A percentile compares a stretch with the other conserved stretches of the same genome.
phyloP scores from a whole-genome alignment of 305 asterid species.

The Salvia sclarea region DNA sequence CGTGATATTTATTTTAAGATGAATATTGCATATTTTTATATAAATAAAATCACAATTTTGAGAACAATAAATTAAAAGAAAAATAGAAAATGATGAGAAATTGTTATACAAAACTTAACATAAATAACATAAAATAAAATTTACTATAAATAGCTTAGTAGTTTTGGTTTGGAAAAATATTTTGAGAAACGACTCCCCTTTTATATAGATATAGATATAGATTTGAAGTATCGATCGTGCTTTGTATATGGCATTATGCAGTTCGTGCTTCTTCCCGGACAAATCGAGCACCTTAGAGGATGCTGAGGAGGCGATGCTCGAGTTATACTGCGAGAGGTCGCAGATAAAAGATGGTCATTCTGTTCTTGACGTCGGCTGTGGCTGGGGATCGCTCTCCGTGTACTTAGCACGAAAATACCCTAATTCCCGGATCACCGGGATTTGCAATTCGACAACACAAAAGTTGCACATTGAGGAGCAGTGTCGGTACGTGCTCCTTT shows the following conservation, averaged over 20 bases:
- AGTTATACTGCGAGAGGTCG: slow-evolving; percentile 79
- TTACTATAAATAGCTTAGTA: no score
- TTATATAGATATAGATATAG: no score
- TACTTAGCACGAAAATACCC: slow-evolving; percentile 71
- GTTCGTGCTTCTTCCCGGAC: slow-evolving; percentile 67
- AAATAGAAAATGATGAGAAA: no score
- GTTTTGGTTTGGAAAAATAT: no score
- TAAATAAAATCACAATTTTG: no score
- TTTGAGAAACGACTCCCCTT: no score
- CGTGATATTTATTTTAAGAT: no score
- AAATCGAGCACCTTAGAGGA: slow-evolving; percentile 76
- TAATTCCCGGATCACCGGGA: slow-evolving; percentile 68
- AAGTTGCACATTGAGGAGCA: slow-evolving; percentile 71
- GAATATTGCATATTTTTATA: no score
- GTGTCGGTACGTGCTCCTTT: slow-evolving; percentile 50
- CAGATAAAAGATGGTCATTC: slow-evolving; percentile 71
- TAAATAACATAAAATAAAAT: no score
- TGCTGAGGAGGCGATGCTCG: slow-evolving; percentile 83
- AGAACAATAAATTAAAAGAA: no score
- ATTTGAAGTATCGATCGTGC: background rate
- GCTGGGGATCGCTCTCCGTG: slow-evolving; percentile 85
- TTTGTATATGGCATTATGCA: slow-evolving; percentile 38
- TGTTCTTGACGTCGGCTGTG: slow-evolving; percentile 86
- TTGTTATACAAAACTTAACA: no score
- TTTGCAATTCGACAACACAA: slow-evolving; percentile 86